Base-by-base conservation (phyloP, 768 basidiomycete species). In the Epithele typhae region DNA sequence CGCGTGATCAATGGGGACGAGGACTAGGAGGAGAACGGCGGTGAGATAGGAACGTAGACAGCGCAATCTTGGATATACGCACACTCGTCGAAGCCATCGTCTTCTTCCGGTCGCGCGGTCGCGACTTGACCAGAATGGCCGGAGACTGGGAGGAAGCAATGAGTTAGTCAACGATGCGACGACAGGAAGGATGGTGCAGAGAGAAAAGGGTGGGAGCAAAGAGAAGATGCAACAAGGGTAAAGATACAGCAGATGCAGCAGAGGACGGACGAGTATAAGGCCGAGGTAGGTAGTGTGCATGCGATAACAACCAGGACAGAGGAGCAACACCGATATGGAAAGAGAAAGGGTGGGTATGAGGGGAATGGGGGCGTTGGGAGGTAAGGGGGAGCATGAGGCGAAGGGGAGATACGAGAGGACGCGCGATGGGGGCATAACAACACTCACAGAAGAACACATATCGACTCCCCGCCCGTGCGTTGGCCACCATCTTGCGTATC, bases 81-180 rank as follows among this genome's bases (percentile, higher is more conserved):
- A 59, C 60, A 56, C 40, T 62, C 62, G 22, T 61, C 60, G 18
- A 49, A 33, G 10, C 56, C 59, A 24, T 63, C 62, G 18, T 57
- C 57, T 35, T 61, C 57, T 1, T 34, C 43, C 37, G 4, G 32
- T 25, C 2, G 8, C 35, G 6, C 45, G 35, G 34, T 48, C 51
- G 52, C 40, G 0, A 37, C 43, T 30, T 61, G 61, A n/a, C 52
- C 56, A 1, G 58, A 56, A 22, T 63, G 61, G 1, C 61, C 61
- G 3, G 58, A 55, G 21, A 51, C 61, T 62, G 10, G 30, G 15
- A 32, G 15, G 9, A 18, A 18, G 9, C 19, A 32, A 57, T 6
- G 30, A 58, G 17, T n/a, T 8, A 12, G 18, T n/a, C n/a, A 23
- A 39, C 9, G 21, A 14, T 24, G 22, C 24, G 38, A 42, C 2